Conservation (phyloP, 176 grass and related monocot genomes). For the Ensete glaucum region DNA sequence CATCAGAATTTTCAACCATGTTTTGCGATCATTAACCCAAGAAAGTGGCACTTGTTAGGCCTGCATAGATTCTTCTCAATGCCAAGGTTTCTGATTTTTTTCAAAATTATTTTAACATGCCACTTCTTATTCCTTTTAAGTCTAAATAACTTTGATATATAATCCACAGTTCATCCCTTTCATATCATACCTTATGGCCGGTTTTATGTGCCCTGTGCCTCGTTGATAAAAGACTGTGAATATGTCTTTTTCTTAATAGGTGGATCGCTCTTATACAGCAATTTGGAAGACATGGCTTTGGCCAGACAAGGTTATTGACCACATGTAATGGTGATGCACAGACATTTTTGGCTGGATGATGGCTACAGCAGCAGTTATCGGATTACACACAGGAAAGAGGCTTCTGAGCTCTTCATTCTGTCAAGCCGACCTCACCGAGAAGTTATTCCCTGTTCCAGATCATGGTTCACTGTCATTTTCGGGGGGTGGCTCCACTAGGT, state of each 20-base stretch:
- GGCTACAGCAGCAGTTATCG: slow-evolving; percentile 68
- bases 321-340: slow-evolving; percentile 1
- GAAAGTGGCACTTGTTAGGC: no score
- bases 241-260: neutral
- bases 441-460: slow-evolving; percentile 36
- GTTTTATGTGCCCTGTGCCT: neutral
- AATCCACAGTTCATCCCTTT: neutral
- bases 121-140: no score
- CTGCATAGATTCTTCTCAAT: no score
- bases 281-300: neutral
- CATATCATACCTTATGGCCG: neutral
- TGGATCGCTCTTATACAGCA: neutral
- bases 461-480: slow-evolving; percentile 36
- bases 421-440: slow-evolving; percentile 38
- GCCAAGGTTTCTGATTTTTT: neutral
- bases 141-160: neutral
- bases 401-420: slow-evolving; percentile 63
- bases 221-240: neutral
- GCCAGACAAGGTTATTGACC: neutral
- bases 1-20: no score
- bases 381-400: slow-evolving; percentile 66
- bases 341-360: slow-evolving; percentile 32
- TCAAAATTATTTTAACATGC: neutral
- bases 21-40: no score
- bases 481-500: slow-evolving; percentile 22